A percentile compares a stretch with the other conserved stretches of the same genome.
These are phyloP conservation scores for Litchi chinensis DNA, from an alignment of 345 rosid species.

Conservation along the genomic window DNA sequence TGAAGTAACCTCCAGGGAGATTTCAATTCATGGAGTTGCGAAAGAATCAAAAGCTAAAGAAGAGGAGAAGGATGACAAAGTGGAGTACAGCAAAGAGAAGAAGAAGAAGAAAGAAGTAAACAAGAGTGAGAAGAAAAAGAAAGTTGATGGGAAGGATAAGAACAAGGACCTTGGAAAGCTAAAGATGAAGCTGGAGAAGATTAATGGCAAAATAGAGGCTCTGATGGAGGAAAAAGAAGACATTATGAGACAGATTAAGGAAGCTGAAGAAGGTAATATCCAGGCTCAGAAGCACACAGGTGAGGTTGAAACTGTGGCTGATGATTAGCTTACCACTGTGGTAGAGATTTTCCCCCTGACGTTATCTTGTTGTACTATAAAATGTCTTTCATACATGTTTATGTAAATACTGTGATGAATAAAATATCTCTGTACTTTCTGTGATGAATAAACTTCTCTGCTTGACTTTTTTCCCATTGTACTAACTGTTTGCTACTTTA, in stretches of 20 bases:
- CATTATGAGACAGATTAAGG: slow-evolving; percentile 61
- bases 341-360: not conserved
- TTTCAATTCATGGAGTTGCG: slow-evolving; percentile 23
- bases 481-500: not conserved
- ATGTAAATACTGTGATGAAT: not conserved
- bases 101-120: slow-evolving; percentile 26
- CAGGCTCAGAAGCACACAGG: slow-evolving; percentile 25
- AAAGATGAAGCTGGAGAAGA: slow-evolving; percentile 55
- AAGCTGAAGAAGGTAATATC: slow-evolving; percentile 38
- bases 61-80: slow-evolving; percentile 28
- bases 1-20: slow-evolving; percentile 35
- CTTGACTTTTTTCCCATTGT: not conserved
- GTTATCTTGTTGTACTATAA: not conserved
- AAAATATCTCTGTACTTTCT: not conserved
- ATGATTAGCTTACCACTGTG: not conserved
- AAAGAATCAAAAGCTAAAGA: slow-evolving; percentile 33
- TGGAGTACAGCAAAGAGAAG: slow-evolving; percentile 30
- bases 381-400: too few species aligned
- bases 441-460: not conserved
- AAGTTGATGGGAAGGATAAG: slow-evolving; percentile 44
- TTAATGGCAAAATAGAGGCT: slow-evolving; percentile 55
- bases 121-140: slow-evolving; percentile 52
- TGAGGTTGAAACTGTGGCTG: not conserved
- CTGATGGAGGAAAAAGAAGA: slow-evolving; percentile 49
- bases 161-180: slow-evolving; percentile 49